A percentile compares a stretch with the other conserved stretches of the same genome.
phyloP scores from a whole-genome alignment of 768 basidiomycete species.

The Tricholoma sp. region DNA sequence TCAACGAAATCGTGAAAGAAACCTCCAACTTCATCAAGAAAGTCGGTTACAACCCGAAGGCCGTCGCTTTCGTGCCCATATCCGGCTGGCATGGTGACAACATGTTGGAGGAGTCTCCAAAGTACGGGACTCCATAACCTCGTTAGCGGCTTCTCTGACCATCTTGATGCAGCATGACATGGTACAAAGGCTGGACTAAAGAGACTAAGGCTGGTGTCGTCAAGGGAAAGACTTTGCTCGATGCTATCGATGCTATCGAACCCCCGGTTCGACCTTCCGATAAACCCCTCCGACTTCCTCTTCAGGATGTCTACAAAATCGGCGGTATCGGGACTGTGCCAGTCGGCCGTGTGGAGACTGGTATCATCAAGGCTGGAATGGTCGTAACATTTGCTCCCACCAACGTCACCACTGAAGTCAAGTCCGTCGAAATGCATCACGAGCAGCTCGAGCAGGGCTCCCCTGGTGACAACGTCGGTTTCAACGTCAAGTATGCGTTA shows the following conservation, averaged over 20 bases:
- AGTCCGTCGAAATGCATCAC: constrained; percentile 99
- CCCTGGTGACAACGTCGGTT: constrained; percentile 99
- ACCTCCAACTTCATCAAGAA: constrained; percentile 98
- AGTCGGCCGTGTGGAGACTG: constrained; percentile 99
- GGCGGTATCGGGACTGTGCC: constrained; percentile 99
- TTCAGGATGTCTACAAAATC: constrained; percentile 99
- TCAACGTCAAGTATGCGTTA: constrained; percentile 86
- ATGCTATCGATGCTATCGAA: constrained; percentile 99
- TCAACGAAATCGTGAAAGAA: constrained; percentile 99
- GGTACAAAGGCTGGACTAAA: constrained; percentile 99
- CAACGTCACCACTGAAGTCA: constrained; percentile 99
- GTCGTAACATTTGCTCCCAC: constrained; percentile 94
- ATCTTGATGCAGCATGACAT: constrained; percentile 71
- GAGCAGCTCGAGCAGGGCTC: constrained; percentile 91
- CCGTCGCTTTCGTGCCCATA: constrained; percentile 97
- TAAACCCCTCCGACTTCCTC: constrained; percentile 99
- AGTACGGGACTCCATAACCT: constrained; percentile 45
- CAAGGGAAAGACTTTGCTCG: constrained; percentile 99
- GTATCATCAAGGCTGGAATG: constrained; percentile 99
- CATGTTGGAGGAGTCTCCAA: constrained; percentile 98
- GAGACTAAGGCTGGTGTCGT: constrained; percentile 88
- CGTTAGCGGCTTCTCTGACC: constrained; percentile 6
- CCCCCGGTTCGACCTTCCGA: constrained; percentile 95
- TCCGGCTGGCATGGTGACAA: constrained; percentile 99
- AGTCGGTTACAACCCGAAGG: constrained; percentile 99